phyloP scores from a whole-genome alignment of 164 flowering plant species.

The Sedum album region DNA sequence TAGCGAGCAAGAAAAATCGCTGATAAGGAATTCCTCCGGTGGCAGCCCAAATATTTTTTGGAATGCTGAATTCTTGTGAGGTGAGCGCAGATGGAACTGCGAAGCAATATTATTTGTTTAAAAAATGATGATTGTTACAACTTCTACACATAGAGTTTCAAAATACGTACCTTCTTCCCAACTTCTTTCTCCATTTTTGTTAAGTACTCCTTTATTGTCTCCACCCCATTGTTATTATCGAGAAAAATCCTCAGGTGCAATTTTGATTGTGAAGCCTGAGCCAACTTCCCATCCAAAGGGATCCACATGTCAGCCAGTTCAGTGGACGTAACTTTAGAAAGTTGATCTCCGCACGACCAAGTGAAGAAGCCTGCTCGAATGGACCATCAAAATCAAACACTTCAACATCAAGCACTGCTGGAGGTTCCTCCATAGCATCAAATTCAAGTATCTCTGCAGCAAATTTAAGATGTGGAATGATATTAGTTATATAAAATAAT shows the following conservation, averaged over 20 bases:
- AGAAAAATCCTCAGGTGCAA: conserved; percentile 68
- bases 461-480: neutral
- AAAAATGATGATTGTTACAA: neutral
- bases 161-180: conserved; percentile 60
- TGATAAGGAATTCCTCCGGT: conserved; percentile 72
- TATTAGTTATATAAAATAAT: neutral
- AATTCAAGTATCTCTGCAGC: conserved; percentile 78
- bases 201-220: conserved; percentile 61
- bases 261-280: conserved; percentile 62
- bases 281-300: conserved; percentile 57
- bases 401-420: conserved; percentile 76
- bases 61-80: conserved; percentile 60
- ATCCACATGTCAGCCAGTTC: conserved; percentile 81
- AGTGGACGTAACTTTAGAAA: conserved; percentile 49
- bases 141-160: no score
- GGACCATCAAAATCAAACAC: conserved; percentile 81
- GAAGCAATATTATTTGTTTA: conserved; percentile 7
- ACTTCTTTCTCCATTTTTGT: conserved; percentile 78
- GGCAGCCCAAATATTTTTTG: conserved; percentile 76
- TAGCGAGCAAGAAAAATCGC: conserved; percentile 57
- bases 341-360: conserved; percentile 81
- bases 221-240: conserved; percentile 60
- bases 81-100: conserved; percentile 64
- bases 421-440: conserved; percentile 86
- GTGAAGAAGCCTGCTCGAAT: conserved; percentile 60